phyloP scores from a whole-genome alignment of 495 filamentous ascomycete genomes.

The Parachaetomium inaequale region DNA sequence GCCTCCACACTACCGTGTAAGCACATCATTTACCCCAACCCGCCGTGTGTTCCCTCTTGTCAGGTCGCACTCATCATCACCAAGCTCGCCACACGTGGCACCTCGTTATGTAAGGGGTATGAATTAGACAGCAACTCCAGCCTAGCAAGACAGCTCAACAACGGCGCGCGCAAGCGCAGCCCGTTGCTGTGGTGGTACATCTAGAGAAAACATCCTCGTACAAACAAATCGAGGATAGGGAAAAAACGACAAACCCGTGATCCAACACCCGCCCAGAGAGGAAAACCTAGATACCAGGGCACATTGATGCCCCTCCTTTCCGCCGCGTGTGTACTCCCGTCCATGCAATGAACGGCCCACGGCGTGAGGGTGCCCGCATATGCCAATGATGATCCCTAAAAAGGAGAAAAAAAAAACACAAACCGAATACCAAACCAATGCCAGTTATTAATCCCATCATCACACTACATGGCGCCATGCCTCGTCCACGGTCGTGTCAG shows the following conservation, averaged over 20 bases:
- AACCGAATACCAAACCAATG: constrained; percentile 6
- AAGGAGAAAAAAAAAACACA: background rate
- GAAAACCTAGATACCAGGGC: background rate
- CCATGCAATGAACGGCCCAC: constrained; percentile 1
- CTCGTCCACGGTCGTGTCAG: background rate
- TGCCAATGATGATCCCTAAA: constrained; percentile 2
- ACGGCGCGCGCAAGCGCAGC: constrained; percentile 2
- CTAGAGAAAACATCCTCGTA: background rate
- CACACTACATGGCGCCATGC: constrained; percentile 16
- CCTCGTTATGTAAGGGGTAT: background rate
- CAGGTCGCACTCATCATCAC: background rate
- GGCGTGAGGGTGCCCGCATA: constrained; percentile 8
- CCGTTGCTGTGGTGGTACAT: constrained; percentile 12
- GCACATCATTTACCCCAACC: background rate
- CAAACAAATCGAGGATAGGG: background rate
- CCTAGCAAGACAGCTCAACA: background rate
- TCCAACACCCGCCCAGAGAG: constrained; percentile 8
- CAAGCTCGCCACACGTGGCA: background rate
- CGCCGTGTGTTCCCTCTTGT: background rate
- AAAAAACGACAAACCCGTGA: constrained; percentile 3
- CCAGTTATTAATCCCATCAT: constrained; percentile 15
- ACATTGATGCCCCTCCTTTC: background rate
- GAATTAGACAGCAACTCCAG: background rate
- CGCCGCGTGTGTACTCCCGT: constrained; percentile 4
- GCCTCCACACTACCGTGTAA: too few species aligned